Conservation (phyloP, 2,329 filamentous ascomycete genomes). For the Colletotrichum camelliae region DNA sequence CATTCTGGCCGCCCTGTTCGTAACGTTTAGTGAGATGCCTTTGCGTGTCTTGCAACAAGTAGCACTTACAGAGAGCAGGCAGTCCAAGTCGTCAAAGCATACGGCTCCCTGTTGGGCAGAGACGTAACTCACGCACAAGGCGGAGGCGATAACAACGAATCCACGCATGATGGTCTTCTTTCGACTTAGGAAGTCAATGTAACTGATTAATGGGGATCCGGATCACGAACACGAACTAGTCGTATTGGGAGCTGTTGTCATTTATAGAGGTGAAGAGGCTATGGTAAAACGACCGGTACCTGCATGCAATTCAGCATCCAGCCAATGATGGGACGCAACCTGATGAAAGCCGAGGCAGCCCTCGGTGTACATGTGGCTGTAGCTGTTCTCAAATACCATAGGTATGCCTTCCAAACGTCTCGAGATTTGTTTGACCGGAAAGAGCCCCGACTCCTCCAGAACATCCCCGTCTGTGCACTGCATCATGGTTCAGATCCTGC, state of each 20-base stretch:
- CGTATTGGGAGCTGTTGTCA: background rate
- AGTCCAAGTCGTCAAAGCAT: conserved; percentile 17
- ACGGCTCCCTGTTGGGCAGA: conserved; percentile 9
- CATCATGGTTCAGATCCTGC: background rate
- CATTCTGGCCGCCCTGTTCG: conserved; percentile 2
- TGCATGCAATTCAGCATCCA: background rate
- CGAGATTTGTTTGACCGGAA: conserved; percentile 18
- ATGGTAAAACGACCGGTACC: background rate
- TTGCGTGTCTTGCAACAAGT: background rate
- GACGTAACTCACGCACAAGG: conserved; percentile 6
- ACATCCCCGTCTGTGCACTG: background rate
- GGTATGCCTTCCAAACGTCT: conserved; percentile 6
- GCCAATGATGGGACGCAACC: background rate
- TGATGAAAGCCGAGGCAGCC: background rate
- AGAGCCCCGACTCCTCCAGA: background rate
- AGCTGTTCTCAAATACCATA: background rate
- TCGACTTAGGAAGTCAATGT: too few species aligned
- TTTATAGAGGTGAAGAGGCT: conserved; percentile 1
- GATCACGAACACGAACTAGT: background rate
- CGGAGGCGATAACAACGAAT: conserved; percentile 1
- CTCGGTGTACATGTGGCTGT: background rate
- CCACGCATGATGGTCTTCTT: background rate
- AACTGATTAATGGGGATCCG: background rate
- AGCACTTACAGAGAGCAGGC: background rate
- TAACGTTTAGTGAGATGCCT: background rate